Conservation (phyloP, 495 filamentous ascomycete genomes). For the Neurospora sp. region DNA sequence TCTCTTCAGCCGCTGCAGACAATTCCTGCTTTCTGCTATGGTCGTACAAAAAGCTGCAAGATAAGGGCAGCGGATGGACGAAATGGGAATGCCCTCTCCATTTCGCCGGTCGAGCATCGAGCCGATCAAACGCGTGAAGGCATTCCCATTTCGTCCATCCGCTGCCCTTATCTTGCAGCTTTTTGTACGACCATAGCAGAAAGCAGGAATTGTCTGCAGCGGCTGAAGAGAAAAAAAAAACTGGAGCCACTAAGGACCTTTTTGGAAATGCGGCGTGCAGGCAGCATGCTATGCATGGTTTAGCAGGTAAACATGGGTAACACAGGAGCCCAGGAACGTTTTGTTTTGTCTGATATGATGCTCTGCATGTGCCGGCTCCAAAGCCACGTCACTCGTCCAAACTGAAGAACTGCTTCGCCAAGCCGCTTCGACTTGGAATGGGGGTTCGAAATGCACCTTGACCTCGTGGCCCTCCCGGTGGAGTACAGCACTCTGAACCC, state of each 20-base stretch:
- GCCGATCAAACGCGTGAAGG: neutral
- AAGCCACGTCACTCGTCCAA: neutral
- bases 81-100: neutral
- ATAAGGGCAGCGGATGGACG: too few relatives aligned
- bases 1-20: too few relatives aligned
- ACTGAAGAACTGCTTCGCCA: neutral
- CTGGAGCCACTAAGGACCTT: neutral
- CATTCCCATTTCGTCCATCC: neutral
- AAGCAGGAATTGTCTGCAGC: neutral
- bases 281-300: neutral
- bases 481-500: neutral
- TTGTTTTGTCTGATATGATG: neutral
- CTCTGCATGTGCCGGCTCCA: neutral
- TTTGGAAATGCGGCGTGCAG: neutral
- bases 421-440: neutral
- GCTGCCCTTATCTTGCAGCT: neutral
- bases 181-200: neutral
- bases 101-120: neutral
- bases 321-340: neutral
- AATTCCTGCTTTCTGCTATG: too few relatives aligned
- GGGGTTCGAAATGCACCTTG: neutral
- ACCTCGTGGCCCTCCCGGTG: neutral
- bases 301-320: neutral
- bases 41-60: too few relatives aligned
- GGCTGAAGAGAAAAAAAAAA: neutral